Evolutionary conservation across 179 eudicot genomes (phyloP), one percentile per base, ranked within the genome.

Genomic region (Heliamphora pulchella): DNA sequence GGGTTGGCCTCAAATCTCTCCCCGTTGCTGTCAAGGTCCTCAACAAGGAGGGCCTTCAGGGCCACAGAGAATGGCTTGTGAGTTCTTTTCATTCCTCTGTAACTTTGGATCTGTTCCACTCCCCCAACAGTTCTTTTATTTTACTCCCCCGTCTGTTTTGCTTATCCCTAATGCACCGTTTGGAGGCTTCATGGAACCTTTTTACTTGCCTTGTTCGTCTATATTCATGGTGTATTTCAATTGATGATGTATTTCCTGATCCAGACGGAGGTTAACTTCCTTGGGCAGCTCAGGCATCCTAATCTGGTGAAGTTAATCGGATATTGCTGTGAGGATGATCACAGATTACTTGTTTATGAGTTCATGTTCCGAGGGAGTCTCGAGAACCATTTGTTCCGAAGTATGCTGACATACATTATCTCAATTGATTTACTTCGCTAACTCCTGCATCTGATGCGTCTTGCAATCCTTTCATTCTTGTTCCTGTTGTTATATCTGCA

Each of bases 351-450:
- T 71, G 94, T 88, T 67, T 91, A 91, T 43, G 94, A 91, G 90
- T 91, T 89, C 84, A 91, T 91, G 94, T 89, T 88, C 74, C 88
- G 94, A 59, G 94, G 94, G 66, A 91, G 94, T 86, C 94, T 91
- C 66, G 94, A 91, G 74, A 87, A 91, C 78, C 92, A 91, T 87
- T 82, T 91, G 84, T 91, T 91, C 85, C 89, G 92, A 88, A 91
- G 94, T 91, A 91, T 79, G 67, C 20, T 48, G 18, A 2, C 65
- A 4, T 69, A 0, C 72, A 41, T 39, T 58, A 39, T 76, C 50
- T 54, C 31, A 10, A 51, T 43, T 44, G 0, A 54, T 11, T 73
- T 53, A 4, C 11, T 50, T 15, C 66, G 39, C 61, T 66, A 50
- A 50, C 74, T 41, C 53, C 65, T 68, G 51, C 58, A 7, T 43